Conservation (phyloP, 2,329 filamentous ascomycete species). For the Purpureocillium takamizusanense region DNA sequence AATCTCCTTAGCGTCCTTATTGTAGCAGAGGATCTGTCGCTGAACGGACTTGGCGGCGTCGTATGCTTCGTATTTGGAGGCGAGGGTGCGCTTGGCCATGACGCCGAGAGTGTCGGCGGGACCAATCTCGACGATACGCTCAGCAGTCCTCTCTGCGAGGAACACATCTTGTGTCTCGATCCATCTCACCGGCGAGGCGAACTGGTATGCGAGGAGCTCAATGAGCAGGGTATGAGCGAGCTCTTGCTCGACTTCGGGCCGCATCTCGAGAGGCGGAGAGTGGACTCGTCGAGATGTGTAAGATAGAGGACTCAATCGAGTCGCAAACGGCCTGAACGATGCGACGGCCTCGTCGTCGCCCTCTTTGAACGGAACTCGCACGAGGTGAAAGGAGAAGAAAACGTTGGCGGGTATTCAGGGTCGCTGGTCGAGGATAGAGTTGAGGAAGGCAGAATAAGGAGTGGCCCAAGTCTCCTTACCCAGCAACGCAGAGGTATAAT, state of each 20-base stretch:
- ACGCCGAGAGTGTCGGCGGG: constrained; percentile 93
- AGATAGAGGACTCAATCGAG: constrained; percentile 1
- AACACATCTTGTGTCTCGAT: constrained; percentile 99
- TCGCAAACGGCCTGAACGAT: background rate
- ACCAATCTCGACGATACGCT: constrained; percentile 95
- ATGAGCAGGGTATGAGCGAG: constrained; percentile 96
- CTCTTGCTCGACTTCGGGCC: constrained; percentile 98
- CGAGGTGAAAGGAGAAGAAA: constrained; percentile 7
- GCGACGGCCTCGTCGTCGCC: background rate
- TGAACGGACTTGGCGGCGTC: constrained; percentile 95
- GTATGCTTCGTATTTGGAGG: constrained; percentile 97
- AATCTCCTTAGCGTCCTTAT: constrained; percentile 98
- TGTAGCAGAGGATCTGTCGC: constrained; percentile 97
- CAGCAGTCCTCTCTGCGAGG: constrained; percentile 87
- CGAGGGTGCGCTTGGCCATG: constrained; percentile 93
- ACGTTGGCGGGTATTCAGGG: too few relatives aligned
- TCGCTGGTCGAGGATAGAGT: constrained; percentile 5
- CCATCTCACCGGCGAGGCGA: constrained; percentile 97
- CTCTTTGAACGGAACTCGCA: constrained; percentile 8
- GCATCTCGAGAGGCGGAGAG: constrained; percentile 53
- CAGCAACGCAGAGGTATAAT: constrained; percentile 9
- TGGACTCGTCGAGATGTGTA: too few relatives aligned
- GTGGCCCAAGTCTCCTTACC: constrained; percentile 14
- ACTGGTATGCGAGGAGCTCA: constrained; percentile 98
- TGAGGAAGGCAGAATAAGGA: constrained; percentile 12